Evolutionary conservation across 805 yeast species (phyloP), one percentile per base, ranked within the genome.

Genomic region (Blastobotrys mokoenaii): DNA sequence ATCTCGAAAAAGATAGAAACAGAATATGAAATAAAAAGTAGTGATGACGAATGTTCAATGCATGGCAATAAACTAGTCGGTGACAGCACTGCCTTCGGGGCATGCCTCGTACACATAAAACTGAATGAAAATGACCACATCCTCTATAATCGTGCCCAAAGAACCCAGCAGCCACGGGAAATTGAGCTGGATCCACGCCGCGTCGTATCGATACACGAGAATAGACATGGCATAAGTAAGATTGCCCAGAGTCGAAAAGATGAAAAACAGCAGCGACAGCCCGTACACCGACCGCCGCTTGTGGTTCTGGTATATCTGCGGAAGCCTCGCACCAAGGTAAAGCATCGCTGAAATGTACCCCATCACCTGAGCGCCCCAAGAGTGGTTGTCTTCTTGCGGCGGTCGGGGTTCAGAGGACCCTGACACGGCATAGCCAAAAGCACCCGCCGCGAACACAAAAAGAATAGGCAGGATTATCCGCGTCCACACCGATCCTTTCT

Each of bases 231-330:
- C 84, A 55, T 82, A 84, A 3, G 90, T 80, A 50, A 83, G 57
- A 60, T 84, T 84, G 15, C 93, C 94, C 55, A 82, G 66, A 8
- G 83, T 74, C 27, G 89, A 81, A 51, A 83, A 78, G 52, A 84
- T 63, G 66, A 84, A 83, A 64, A 84, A 84, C 43, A 86, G 74
- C 50, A 90, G 75, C 46, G 96, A 82, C 55, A 93, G 80, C 1
- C 97, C 97, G 46, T 77, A 74, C 45, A 88, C 88, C 3, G 95
- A 83, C 56, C 80, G 78, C 52, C 95, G 76, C 40, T 69, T 69
- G 61, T 80, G 76, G 65, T 90, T 90, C 59, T 84, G 94, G 46
- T 75, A 66, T 44, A 90, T 83, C 64, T 90, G 98, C 0, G 98
- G 98, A 25, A 84, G 63, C 52, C 87, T 67, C 2, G 93, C 93